A percentile compares a stretch with the other conserved stretches of the same genome.
Evolutionary conservation across 192 early-diverging fungal genomes (phyloP).

Genomic region (Martensiomyces pterosporus): DNA sequence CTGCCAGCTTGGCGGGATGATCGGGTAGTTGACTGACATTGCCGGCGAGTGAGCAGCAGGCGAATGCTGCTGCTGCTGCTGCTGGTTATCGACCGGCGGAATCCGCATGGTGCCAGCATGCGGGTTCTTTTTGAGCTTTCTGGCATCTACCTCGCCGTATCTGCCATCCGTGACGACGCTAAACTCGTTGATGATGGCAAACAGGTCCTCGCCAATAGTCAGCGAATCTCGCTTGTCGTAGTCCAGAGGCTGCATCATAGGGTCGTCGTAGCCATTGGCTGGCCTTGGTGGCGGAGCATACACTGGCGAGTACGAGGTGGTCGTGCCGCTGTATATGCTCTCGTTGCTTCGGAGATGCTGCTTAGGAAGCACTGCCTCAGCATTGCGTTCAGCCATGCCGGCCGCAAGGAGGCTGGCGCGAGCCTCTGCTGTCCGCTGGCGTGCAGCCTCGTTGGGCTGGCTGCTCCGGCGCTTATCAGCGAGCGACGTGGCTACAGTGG

Average conservation of each 20-base stretch:
- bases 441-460: conserved; percentile 26
- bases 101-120: not conserved
- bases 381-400: conserved; percentile 31
- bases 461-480: conserved; percentile 25
- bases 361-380: conserved; percentile 27
- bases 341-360: conserved; percentile 1
- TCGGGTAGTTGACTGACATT: too few relatives aligned
- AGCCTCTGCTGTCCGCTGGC: conserved; percentile 37
- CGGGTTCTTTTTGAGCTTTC: not conserved
- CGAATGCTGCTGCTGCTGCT: conserved; percentile 5
- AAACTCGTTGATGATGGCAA: conserved; percentile 44
- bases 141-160: conserved; percentile 45
- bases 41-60: too few relatives aligned
- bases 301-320: conserved; percentile 4
- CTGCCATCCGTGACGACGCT: conserved; percentile 37
- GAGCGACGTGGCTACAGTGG: not conserved
- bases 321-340: conserved; percentile 16
- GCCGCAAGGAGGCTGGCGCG: conserved; percentile 45
- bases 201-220: conserved; percentile 48
- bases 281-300: too few relatives aligned
- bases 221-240: conserved; percentile 28
- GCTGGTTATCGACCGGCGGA: conserved; percentile 6
- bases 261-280: too few relatives aligned
- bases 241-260: too few relatives aligned
- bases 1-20: too few relatives aligned